These are phyloP conservation scores for Malus hybrid DNA, from an alignment of 331 rosid species.

Conservation along the genomic window DNA sequence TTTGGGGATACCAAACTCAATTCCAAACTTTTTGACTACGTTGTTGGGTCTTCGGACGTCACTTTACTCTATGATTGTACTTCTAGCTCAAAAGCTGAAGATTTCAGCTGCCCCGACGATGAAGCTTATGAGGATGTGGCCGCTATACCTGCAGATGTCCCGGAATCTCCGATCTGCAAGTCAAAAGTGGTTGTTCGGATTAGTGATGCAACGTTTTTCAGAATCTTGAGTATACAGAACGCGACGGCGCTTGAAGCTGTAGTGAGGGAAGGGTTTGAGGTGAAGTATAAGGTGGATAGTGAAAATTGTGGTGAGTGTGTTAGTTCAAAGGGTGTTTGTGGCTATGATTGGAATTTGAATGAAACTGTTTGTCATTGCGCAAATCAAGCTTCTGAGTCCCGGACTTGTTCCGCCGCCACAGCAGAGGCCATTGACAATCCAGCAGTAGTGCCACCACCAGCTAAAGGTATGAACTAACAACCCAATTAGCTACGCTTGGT, in stretches of 20 bases:
- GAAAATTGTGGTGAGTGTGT: constrained; percentile 24
- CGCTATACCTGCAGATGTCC: background rate
- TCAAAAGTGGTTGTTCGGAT: constrained; percentile 20
- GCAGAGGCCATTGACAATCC: background rate
- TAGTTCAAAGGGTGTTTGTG: constrained; percentile 26
- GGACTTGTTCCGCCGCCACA: background rate
- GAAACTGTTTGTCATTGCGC: constrained; percentile 23
- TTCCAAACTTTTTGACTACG: constrained; percentile 14
- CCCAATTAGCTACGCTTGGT: background rate
- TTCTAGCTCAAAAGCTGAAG: rapidly evolving
- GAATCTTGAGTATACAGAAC: background rate
- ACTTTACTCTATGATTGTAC: constrained; percentile 30
- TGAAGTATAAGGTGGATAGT: background rate
- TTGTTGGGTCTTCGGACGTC: background rate
- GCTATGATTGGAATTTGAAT: constrained; percentile 7
- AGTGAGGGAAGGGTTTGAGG: constrained; percentile 26
- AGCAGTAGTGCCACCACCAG: background rate
- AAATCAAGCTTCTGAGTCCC: background rate
- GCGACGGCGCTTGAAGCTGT: background rate
- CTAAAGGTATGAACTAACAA: background rate
- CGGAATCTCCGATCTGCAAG: background rate
- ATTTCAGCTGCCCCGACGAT: constrained; percentile 2
- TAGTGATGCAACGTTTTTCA: background rate
- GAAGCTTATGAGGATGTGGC: background rate
- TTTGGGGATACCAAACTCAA: constrained; percentile 25